Conservation (phyloP, 1,284 basidiomycete species). For the Farysia itapuensis region DNA sequence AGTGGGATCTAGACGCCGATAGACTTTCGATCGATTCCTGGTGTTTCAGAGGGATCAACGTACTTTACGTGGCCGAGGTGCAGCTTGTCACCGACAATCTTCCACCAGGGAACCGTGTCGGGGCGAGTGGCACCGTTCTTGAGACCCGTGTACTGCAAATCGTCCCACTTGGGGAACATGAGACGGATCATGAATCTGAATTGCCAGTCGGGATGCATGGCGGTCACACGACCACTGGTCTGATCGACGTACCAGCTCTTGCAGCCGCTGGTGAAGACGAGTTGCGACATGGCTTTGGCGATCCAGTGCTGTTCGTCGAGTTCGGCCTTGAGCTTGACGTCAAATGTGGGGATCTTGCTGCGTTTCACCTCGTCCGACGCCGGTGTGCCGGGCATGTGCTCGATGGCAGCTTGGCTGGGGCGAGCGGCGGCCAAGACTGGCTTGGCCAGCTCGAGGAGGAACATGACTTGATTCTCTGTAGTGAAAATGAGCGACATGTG, state of each 20-base stretch:
- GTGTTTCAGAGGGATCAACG: constrained; percentile 40
- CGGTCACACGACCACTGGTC: constrained; percentile 40
- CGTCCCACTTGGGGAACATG: constrained; percentile 45
- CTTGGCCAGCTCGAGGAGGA: constrained; percentile 38
- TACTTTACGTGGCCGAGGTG: constrained; percentile 39
- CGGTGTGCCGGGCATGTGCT: constrained; percentile 33
- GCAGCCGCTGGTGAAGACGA: constrained; percentile 46
- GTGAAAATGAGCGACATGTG: constrained; percentile 53
- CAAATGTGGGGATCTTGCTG: constrained; percentile 40
- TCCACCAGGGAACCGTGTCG: constrained; percentile 27
- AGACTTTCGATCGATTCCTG: constrained; percentile 35
- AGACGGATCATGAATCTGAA: constrained; percentile 35
- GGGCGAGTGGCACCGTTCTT: constrained; percentile 15
- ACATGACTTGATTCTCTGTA: constrained; percentile 45
- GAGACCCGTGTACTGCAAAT: constrained; percentile 41
- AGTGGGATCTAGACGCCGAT: constrained; percentile 44
- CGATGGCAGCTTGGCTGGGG: constrained; percentile 27
- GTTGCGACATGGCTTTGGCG: constrained; percentile 39
- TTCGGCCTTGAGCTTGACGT: constrained; percentile 49
- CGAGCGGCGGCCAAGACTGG: constrained; percentile 34
- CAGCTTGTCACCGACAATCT: constrained; percentile 30
- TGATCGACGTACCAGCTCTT: constrained; percentile 54
- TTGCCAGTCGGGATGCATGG: constrained; percentile 56
- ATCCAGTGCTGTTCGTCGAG: constrained; percentile 54
- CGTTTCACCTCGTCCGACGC: constrained; percentile 1